These are phyloP conservation scores for Allium cepa DNA, from an alignment of 106 monocot species.

Conservation along the genomic window DNA sequence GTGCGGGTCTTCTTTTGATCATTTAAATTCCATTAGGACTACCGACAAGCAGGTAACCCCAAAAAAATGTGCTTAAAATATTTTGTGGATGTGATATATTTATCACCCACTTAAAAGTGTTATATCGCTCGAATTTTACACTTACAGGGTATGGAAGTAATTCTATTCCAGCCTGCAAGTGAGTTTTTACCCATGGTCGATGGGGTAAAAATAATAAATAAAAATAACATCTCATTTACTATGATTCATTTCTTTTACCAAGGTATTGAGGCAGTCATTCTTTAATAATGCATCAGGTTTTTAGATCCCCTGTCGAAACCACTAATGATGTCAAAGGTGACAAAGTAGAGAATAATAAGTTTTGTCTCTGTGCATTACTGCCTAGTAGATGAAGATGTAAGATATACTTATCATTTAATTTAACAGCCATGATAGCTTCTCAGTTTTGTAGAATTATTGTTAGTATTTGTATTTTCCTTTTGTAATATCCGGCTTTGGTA, in stretches of 20 bases:
- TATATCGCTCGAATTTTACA: neutral
- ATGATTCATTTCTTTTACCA: neutral
- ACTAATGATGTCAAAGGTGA: conserved; percentile 54
- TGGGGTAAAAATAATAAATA: conserved; percentile 27
- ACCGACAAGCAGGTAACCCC: conserved; percentile 52
- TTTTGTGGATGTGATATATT: too few relatives aligned
- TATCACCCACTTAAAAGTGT: too few relatives aligned
- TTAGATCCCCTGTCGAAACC: conserved; percentile 55
- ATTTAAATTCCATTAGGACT: conserved; percentile 54
- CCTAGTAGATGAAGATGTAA: conserved; percentile 59
- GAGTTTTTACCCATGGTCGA: conserved; percentile 77
- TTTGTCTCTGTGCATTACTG: conserved; percentile 93
- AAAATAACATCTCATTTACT: neutral
- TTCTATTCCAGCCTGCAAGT: conserved; percentile 78
- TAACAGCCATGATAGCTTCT: too few relatives aligned
- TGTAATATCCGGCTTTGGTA: conserved; percentile 37
- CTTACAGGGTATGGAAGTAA: conserved; percentile 53
- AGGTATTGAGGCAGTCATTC: neutral
- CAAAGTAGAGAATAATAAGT: conserved; percentile 76
- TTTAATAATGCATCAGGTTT: conserved; percentile 36
- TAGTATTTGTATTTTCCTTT: neutral
- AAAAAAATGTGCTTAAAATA: neutral
- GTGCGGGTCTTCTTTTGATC: conserved; percentile 13
- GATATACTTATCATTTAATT: neutral
- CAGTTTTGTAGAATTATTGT: neutral